Percentiles rank a stretch among this genome's conserved stretches.
phyloP scores from a whole-genome alignment of 768 basidiomycete species.

The Lentinula sp. region DNA sequence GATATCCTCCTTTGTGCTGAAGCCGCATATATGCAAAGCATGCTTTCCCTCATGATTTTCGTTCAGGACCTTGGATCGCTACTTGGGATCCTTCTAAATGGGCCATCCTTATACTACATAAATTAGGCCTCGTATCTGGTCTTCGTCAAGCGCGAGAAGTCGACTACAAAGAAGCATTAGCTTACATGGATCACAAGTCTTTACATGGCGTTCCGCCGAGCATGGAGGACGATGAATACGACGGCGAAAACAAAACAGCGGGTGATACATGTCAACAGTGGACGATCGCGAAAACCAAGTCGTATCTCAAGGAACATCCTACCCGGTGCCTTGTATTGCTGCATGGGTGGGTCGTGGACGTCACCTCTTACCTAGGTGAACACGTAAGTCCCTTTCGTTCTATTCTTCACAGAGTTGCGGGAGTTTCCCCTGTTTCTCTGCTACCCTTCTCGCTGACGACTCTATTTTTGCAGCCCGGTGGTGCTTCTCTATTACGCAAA shows the following conservation, averaged over 20 bases:
- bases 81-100: constrained; percentile 85
- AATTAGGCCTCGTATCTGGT: constrained; percentile 37
- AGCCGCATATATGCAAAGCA: constrained; percentile 37
- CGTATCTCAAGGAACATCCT: constrained; percentile 18
- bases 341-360: constrained; percentile 58
- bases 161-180: constrained; percentile 42
- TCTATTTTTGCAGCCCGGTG: constrained; percentile 48
- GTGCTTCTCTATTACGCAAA: constrained; percentile 42
- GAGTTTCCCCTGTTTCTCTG: neutral
- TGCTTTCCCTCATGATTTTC: constrained; percentile 74
- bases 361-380: constrained; percentile 51
- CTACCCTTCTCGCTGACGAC: neutral
- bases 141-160: constrained; percentile 42
- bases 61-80: constrained; percentile 50
- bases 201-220: constrained; percentile 11
- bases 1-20: too few relatives aligned
- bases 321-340: constrained; percentile 47
- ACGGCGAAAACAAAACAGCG: neutral
- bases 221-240: constrained; percentile 13
- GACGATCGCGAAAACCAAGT: constrained; percentile 16
- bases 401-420: too few relatives aligned
- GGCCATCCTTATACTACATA: constrained; percentile 53
- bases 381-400: constrained; percentile 46
- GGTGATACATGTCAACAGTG: constrained; percentile 28
- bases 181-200: constrained; percentile 42